Conservation (phyloP, 495 filamentous ascomycete species). For the Daldinia concentrica region DNA sequence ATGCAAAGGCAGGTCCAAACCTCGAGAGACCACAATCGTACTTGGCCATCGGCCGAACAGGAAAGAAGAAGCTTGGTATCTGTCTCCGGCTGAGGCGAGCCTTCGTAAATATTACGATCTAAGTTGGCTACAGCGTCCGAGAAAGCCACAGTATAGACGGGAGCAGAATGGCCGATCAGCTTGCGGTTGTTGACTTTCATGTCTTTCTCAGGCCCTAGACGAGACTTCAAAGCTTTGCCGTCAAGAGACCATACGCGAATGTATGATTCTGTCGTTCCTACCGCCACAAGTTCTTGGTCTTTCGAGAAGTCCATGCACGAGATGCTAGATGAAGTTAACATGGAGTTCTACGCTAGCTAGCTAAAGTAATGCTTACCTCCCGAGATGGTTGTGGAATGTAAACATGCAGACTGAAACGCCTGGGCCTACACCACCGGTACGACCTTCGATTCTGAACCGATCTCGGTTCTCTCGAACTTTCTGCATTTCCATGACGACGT, state of each 20-base stretch:
- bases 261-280: constrained; percentile 90
- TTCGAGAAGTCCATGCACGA: constrained; percentile 94
- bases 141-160: constrained; percentile 90
- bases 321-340: constrained; percentile 64
- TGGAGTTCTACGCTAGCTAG: constrained; percentile 9
- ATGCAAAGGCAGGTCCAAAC: constrained; percentile 88
- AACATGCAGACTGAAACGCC: constrained; percentile 91
- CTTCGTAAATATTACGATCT: constrained; percentile 54
- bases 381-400: constrained; percentile 95
- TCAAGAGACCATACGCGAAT: constrained; percentile 92
- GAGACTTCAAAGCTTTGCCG: constrained; percentile 71
- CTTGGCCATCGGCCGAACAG: constrained; percentile 82
- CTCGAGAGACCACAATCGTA: constrained; percentile 93
- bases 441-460: constrained; percentile 81
- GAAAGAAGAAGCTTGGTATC: constrained; percentile 82
- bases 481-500: constrained; percentile 92
- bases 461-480: constrained; percentile 95
- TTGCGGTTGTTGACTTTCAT: constrained; percentile 69
- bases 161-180: constrained; percentile 88
- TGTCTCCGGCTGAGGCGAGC: constrained; percentile 64
- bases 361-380: constrained; percentile 68
- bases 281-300: constrained; percentile 83
- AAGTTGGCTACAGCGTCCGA: constrained; percentile 74
- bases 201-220: constrained; percentile 51
- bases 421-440: constrained; percentile 81